Percentiles rank a stretch among this genome's conserved stretches.
Conservation (phyloP, 2,329 filamentous ascomycete species). For the Sphaerulina populicola region DNA sequence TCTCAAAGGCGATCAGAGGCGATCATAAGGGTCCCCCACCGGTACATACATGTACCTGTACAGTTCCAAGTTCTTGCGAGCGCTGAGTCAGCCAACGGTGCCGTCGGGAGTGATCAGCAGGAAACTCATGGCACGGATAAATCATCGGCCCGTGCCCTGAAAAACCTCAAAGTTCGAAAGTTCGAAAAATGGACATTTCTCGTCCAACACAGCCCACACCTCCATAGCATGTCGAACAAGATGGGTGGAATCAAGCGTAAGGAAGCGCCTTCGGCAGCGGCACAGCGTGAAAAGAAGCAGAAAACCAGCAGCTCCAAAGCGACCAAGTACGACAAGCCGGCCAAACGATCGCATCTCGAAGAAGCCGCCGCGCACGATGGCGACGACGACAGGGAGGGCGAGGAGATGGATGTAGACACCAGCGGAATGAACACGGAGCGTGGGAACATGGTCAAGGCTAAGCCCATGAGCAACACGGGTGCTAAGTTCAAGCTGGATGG, state of each 20-base stretch:
- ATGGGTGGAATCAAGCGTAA: constrained; percentile 38
- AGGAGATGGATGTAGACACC: constrained; percentile 11
- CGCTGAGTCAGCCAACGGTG: not conserved
- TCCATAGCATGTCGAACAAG: constrained; percentile 2
- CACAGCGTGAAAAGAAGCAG: constrained; percentile 31
- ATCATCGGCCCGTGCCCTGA: not conserved
- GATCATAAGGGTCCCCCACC: not conserved
- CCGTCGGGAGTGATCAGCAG: too few species aligned
- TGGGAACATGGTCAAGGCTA: constrained; percentile 9
- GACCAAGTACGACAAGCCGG: constrained; percentile 16
- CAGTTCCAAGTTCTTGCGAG: not conserved
- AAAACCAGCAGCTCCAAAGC: constrained; percentile 32
- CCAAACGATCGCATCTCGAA: constrained; percentile 28
- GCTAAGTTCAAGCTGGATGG: constrained; percentile 41
- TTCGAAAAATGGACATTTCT: not conserved
- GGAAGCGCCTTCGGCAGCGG: constrained; percentile 27
- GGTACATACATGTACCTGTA: not conserved
- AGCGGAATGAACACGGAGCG: constrained; percentile 12
- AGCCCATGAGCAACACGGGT: constrained; percentile 11
- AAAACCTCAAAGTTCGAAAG: not conserved
- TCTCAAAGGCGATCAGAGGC: not conserved
- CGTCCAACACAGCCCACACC: not conserved
- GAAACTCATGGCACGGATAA: not conserved
- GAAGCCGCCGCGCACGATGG: constrained; percentile 26
- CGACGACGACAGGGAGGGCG: constrained; percentile 6